phyloP scores from a whole-genome alignment of 352 stramenopile species.

The Globisporangium radiosum region DNA sequence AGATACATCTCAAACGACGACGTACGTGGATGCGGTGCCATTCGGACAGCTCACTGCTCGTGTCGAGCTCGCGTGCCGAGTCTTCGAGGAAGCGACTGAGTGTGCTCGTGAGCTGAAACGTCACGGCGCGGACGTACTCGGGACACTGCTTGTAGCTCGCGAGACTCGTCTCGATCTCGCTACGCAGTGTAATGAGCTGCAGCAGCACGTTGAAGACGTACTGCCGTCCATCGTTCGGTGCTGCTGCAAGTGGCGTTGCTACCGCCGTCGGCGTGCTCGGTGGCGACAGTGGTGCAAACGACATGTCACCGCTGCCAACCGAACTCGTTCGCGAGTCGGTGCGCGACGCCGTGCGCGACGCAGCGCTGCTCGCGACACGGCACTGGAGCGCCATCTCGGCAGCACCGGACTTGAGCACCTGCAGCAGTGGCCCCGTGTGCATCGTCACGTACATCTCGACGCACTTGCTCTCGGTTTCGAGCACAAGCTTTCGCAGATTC shows the following conservation, averaged over 20 bases:
- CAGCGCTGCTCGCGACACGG: slow-evolving; percentile 2
- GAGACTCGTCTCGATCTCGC: slow-evolving; percentile 67
- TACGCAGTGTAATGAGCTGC: slow-evolving; percentile 66
- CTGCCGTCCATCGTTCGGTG: slow-evolving; percentile 52
- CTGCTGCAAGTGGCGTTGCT: slow-evolving; percentile 7
- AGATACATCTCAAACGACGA: slow-evolving; percentile 9
- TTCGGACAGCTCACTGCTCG: slow-evolving; percentile 15
- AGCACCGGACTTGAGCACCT: slow-evolving; percentile 37
- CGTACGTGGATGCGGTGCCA: slow-evolving; percentile 66
- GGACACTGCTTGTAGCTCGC: slow-evolving; percentile 42
- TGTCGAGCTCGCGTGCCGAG: slow-evolving; percentile 24
- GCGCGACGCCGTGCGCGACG: slow-evolving; percentile 23
- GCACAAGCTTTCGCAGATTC: slow-evolving; percentile 32
- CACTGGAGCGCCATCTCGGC: slow-evolving; percentile 40
- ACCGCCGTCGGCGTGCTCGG: slow-evolving; percentile 16
- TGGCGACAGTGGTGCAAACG: slow-evolving; percentile 14
- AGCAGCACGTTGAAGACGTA: slow-evolving; percentile 81
- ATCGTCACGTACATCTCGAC: slow-evolving; percentile 55
- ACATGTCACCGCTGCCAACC: slow-evolving; percentile 18
- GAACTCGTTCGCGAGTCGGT: slow-evolving; percentile 24
- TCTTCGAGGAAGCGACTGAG: slow-evolving; percentile 40
- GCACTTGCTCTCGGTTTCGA: slow-evolving; percentile 47
- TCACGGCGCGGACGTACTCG: slow-evolving; percentile 48
- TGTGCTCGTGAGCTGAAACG: slow-evolving; percentile 40
- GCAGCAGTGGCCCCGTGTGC: slow-evolving; percentile 38